phyloP scores from a whole-genome alignment of 192 early-diverging fungal genomes.

The Endogone sp. region DNA sequence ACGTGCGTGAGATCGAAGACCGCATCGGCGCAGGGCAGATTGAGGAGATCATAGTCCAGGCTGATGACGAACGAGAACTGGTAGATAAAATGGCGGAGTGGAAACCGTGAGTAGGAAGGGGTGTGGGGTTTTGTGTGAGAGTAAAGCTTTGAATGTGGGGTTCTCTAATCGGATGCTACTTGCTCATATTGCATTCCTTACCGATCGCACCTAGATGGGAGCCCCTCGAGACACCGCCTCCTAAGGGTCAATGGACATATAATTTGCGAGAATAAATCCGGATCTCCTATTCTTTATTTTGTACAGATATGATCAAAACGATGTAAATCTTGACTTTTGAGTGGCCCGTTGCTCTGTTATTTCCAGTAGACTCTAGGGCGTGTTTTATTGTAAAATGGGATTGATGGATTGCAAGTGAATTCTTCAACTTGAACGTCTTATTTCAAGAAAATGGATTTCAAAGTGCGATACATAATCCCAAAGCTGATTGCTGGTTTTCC shows the following conservation, averaged over 20 bases:
- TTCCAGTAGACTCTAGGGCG: too few species aligned
- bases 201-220: not conserved
- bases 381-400: too few species aligned
- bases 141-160: not conserved
- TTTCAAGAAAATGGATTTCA: too few species aligned
- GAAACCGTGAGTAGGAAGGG: slow-evolving; percentile 57
- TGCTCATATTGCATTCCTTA: not conserved
- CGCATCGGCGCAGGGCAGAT: slow-evolving; percentile 78
- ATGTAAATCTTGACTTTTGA: too few species aligned
- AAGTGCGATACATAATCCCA: too few species aligned
- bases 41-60: slow-evolving; percentile 88
- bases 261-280: not conserved
- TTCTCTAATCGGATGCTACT: too few species aligned
- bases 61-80: slow-evolving; percentile 84
- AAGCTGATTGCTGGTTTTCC: too few species aligned
- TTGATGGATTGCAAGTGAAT: too few species aligned
- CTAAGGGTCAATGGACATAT: not conserved
- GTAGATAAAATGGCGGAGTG: slow-evolving; percentile 82
- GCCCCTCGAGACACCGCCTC: not conserved
- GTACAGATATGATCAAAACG: too few species aligned
- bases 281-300: too few species aligned
- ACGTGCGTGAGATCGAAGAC: slow-evolving; percentile 73
- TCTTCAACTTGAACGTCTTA: too few species aligned
- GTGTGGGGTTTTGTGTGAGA: not conserved
- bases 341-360: too few species aligned